These are phyloP conservation scores for Senecio squalidus DNA, from an alignment of 140 eudicot species.

Conservation along the genomic window DNA sequence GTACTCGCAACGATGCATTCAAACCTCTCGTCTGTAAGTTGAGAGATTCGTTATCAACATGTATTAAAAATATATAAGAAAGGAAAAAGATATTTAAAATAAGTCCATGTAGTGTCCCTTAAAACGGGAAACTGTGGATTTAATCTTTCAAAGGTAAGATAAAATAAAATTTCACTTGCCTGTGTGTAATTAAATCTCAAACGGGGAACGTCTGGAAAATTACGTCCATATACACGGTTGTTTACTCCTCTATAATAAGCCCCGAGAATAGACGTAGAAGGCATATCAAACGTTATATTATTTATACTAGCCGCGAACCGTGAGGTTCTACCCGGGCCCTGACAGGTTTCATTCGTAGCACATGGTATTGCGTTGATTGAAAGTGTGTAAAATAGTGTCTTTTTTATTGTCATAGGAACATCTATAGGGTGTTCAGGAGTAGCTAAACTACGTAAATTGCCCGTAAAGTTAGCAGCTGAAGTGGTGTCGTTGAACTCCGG, in stretches of 20 bases:
- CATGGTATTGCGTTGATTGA: constrained; percentile 42
- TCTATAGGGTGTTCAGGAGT: constrained; percentile 32
- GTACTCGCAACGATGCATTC: constrained; percentile 16
- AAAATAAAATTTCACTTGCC: too few species aligned
- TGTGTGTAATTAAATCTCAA: constrained; percentile 46
- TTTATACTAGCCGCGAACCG: constrained; percentile 42
- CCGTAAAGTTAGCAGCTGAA: constrained; percentile 26
- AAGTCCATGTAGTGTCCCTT: too few species aligned
- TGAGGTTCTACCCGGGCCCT: constrained; percentile 21
- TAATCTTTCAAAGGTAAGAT: too few species aligned
- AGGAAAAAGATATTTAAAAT: too few species aligned
- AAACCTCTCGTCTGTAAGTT: too few species aligned
- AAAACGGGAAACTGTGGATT: too few species aligned
- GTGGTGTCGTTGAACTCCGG: constrained; percentile 20
- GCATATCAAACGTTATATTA: constrained; percentile 37
- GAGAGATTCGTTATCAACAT: too few species aligned
- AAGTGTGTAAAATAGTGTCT: constrained; percentile 25
- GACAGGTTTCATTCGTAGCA: constrained; percentile 20
- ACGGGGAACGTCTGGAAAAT: constrained; percentile 39
- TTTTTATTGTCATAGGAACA: constrained; percentile 31
- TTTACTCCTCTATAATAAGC: constrained; percentile 32
- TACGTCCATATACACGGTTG: constrained; percentile 32
- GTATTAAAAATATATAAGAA: too few species aligned
- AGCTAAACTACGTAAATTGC: constrained; percentile 32
- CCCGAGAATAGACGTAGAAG: constrained; percentile 38